Evolutionary conservation across 2,329 filamentous ascomycete genomes (phyloP).

Genomic region (Fusarium mundagurra): DNA sequence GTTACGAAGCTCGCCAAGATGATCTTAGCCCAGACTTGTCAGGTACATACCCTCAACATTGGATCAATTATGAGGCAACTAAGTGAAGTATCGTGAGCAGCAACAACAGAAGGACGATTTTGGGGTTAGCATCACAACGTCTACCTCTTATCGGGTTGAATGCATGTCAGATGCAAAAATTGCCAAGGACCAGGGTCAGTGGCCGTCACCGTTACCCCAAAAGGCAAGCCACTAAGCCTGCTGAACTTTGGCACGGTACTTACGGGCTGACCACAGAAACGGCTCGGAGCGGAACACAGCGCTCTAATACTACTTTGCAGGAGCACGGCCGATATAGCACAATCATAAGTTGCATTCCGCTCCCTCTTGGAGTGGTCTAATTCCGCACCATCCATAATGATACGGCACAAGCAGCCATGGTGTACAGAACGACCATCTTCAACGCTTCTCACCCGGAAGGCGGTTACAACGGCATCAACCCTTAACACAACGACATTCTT

Average conservation of each 20-base stretch:
- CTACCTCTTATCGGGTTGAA: not conserved
- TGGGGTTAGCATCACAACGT: too few species aligned
- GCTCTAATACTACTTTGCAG: not conserved
- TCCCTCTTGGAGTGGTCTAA: not conserved
- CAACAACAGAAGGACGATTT: not conserved
- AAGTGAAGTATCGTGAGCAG: fast-evolving
- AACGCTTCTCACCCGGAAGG: not conserved
- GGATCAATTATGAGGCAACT: too few species aligned
- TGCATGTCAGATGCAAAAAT: not conserved
- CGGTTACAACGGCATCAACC: not conserved
- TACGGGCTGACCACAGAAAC: not conserved
- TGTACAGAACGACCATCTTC: not conserved
- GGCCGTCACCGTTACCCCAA: not conserved
- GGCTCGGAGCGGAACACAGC: not conserved
- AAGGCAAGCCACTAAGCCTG: not conserved
- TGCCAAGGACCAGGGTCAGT: not conserved
- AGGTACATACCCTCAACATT: not conserved
- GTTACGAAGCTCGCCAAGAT: not conserved
- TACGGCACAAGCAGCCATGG: not conserved
- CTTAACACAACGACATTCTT: not conserved
- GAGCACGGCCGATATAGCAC: not conserved
- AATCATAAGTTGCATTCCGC: too few species aligned
- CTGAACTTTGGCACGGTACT: not conserved
- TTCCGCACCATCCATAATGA: not conserved
- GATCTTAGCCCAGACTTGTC: not conserved